These are phyloP conservation scores for Linnemannia hyalina DNA, from an alignment of 192 early-diverging fungal species.

Conservation along the genomic window DNA sequence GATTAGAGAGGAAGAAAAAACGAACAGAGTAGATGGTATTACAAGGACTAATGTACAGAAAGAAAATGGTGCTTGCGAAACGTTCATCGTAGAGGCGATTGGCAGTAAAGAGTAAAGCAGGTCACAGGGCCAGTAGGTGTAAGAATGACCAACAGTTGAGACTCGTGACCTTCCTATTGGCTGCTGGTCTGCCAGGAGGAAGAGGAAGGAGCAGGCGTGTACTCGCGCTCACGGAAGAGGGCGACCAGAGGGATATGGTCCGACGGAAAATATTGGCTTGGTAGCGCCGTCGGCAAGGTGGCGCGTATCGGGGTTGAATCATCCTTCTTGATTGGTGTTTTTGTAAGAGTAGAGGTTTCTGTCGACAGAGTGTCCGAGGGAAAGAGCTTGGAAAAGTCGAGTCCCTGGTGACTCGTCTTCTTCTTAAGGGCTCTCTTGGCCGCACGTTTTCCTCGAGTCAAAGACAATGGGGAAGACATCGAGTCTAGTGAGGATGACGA, in stretches of 20 bases:
- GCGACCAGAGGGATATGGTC: conserved; percentile 51
- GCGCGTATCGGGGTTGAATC: neutral
- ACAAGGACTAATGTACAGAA: no score
- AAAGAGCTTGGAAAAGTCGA: conserved; percentile 45
- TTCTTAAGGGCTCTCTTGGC: neutral
- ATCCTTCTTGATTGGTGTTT: neutral
- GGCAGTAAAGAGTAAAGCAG: no score
- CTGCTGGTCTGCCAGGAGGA: neutral
- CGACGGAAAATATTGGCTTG: conserved; percentile 47
- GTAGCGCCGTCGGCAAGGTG: conserved; percentile 32
- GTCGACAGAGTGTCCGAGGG: neutral
- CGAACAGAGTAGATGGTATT: no score
- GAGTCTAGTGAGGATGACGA: conserved; percentile 1
- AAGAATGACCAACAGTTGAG: no score
- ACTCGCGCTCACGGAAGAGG: conserved; percentile 44
- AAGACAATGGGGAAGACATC: neutral
- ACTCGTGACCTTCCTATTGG: no score
- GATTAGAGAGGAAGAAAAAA: no score
- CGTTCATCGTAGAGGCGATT: no score
- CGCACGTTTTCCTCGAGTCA: neutral
- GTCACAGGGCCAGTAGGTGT: no score
- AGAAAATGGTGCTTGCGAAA: no score
- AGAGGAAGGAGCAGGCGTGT: neutral
- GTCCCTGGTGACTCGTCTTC: neutral
- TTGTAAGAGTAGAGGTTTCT: neutral